phyloP scores from a whole-genome alignment of 1,284 basidiomycete genomes.

The Megacollybia platyphylla region DNA sequence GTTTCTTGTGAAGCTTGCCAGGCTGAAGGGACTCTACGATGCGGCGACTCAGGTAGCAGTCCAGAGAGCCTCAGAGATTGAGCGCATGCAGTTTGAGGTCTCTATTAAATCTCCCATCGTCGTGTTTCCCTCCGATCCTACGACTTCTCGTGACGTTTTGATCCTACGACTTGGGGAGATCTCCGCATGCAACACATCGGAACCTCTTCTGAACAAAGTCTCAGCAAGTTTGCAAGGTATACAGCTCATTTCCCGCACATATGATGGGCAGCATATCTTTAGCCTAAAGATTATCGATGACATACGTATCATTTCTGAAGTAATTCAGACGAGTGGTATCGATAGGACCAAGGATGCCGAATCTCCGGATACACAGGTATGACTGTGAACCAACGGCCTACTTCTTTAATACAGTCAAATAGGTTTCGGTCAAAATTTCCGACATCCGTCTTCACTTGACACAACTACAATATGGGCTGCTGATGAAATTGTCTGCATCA shows the following conservation, averaged over 20 bases:
- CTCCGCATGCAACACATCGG: conserved; percentile 70
- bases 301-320: conserved; percentile 67
- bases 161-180: conserved; percentile 87
- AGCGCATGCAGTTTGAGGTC: conserved; percentile 86
- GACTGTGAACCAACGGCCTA: conserved; percentile 5
- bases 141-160: conserved; percentile 56
- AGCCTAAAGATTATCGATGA: conserved; percentile 87
- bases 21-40: conserved; percentile 90
- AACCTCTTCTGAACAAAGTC: conserved; percentile 50
- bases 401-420: background rate
- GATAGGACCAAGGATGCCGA: conserved; percentile 36
- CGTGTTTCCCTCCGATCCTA: conserved; percentile 71
- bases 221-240: conserved; percentile 79
- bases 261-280: conserved; percentile 32
- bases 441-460: conserved; percentile 88
- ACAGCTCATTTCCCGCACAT: conserved; percentile 66
- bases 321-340: conserved; percentile 49
- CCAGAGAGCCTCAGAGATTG: conserved; percentile 81
- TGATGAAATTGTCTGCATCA: conserved; percentile 63
- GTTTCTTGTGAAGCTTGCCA: conserved; percentile 82
- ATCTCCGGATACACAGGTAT: conserved; percentile 62
- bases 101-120: conserved; percentile 90
- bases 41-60: conserved; percentile 90
- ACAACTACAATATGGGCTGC: conserved; percentile 77
- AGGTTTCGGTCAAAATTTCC: conserved; percentile 73